Conservation (phyloP, 1,284 basidiomycete species). For the Sanghuangporus sanghuang region DNA sequence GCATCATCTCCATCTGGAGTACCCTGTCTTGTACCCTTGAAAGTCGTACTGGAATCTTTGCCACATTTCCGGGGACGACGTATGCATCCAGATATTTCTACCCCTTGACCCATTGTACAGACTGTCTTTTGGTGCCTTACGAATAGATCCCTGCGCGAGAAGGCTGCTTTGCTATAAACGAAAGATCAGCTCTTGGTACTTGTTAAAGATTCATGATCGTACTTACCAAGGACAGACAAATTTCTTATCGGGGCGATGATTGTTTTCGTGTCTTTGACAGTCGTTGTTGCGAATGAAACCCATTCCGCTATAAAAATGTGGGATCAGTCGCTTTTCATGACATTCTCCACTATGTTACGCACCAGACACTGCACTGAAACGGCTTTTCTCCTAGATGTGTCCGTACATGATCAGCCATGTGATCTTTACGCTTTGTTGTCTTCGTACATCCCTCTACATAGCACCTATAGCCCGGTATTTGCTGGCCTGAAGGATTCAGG, state of each 20-base stretch:
- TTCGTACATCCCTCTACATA: constrained; percentile 59
- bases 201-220: background rate
- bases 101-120: background rate
- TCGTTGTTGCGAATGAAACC: constrained; percentile 68
- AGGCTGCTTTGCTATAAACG: constrained; percentile 13
- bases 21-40: background rate
- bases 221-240: constrained; percentile 39
- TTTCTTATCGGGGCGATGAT: constrained; percentile 53
- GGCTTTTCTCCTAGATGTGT: constrained; percentile 63
- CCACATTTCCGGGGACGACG: background rate
- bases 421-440: constrained; percentile 62
- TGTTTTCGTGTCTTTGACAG: constrained; percentile 65
- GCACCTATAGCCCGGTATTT: constrained; percentile 56
- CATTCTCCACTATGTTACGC: constrained; percentile 20
- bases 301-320: constrained; percentile 36
- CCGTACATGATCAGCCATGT: constrained; percentile 66
- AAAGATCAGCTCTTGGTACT: background rate
- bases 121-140: constrained; percentile 18
- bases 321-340: constrained; percentile 10
- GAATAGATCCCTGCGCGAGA: constrained; percentile 17
- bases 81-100: background rate
- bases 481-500: constrained; percentile 49
- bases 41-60: background rate
- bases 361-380: constrained; percentile 58
- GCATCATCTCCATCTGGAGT: constrained; percentile 12